Evolutionary conservation across 2,329 filamentous ascomycete genomes (phyloP).

Genomic region (Penicillium sp.): DNA sequence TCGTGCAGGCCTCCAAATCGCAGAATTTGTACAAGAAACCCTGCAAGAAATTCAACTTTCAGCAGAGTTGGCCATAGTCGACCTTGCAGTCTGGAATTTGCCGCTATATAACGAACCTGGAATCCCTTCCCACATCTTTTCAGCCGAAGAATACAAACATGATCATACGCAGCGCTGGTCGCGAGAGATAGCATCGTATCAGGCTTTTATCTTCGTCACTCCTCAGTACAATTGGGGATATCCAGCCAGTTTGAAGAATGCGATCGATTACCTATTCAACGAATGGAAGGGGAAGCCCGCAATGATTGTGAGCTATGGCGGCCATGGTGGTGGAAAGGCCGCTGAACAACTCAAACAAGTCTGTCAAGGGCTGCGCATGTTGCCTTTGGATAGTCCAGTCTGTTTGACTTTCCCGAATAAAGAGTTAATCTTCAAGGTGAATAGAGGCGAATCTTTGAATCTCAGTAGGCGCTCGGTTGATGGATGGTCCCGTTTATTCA

Average conservation of each 20-base stretch:
- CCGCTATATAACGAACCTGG: conserved; percentile 7
- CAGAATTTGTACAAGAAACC: conserved; percentile 1
- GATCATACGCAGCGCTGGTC: conserved; percentile 8
- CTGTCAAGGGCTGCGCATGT: conserved; percentile 8
- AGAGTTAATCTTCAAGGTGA: neutral
- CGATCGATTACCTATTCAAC: conserved; percentile 55
- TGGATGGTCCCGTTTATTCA: neutral
- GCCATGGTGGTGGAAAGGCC: conserved; percentile 24
- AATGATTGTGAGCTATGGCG: conserved; percentile 50
- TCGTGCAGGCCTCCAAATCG: conserved; percentile 1
- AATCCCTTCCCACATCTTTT: conserved; percentile 3
- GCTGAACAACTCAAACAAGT: conserved; percentile 7
- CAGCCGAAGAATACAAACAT: neutral
- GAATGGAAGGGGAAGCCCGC: conserved; percentile 54
- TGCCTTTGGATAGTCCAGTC: neutral
- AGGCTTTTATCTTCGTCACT: conserved; percentile 31
- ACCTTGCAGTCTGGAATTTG: conserved; percentile 9
- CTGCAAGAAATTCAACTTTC: neutral
- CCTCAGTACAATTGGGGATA: conserved; percentile 52
- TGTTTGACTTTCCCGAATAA: conserved; percentile 5
- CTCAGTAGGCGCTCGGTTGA: neutral
- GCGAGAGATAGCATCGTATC: conserved; percentile 6
- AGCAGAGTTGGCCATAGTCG: neutral
- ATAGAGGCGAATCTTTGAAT: neutral
- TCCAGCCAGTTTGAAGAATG: conserved; percentile 53